phyloP scores from a whole-genome alignment of 805 yeast species.

The Hanseniaspora meyeri region DNA sequence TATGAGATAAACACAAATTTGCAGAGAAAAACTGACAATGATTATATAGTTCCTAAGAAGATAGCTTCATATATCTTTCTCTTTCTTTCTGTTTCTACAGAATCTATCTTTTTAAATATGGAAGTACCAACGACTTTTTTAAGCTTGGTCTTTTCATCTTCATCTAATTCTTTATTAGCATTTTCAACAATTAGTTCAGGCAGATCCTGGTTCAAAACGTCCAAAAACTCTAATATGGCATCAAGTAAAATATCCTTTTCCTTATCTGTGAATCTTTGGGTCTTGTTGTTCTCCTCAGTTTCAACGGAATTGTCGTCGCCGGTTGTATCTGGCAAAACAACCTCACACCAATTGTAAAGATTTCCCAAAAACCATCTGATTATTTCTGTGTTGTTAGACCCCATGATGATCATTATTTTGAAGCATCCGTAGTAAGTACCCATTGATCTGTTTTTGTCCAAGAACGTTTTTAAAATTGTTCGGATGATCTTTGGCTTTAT shows the following conservation, averaged over 20 bases:
- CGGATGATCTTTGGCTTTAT: slow-evolving; percentile 87
- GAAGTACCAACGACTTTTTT: slow-evolving; percentile 48
- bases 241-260: slow-evolving; percentile 41
- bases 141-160: slow-evolving; percentile 33
- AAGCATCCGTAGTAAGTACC: slow-evolving; percentile 92
- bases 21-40: too few relatives aligned
- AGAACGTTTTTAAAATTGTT: slow-evolving; percentile 78
- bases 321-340: slow-evolving; percentile 31
- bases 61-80: slow-evolving; percentile 43
- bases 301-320: slow-evolving; percentile 15
- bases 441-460: slow-evolving; percentile 68
- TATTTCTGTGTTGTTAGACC: slow-evolving; percentile 50
- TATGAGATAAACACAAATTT: too few relatives aligned
- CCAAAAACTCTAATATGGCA: slow-evolving; percentile 44
- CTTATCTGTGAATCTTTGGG: slow-evolving; percentile 27
- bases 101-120: slow-evolving; percentile 39
- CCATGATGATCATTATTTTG: slow-evolving; percentile 70
- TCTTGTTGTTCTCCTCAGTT: slow-evolving; percentile 8
- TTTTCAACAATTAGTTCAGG: slow-evolving; percentile 23
- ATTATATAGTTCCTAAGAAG: slow-evolving; percentile 50
- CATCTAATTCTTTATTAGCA: slow-evolving; percentile 30
- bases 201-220: slow-evolving; percentile 32
- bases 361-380: slow-evolving; percentile 78
- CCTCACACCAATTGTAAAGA: slow-evolving; percentile 62
- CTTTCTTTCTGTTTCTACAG: slow-evolving; percentile 37